Evolutionary conservation across 1,284 basidiomycete genomes (phyloP).

Genomic region (Rhodotorula sp.): DNA sequence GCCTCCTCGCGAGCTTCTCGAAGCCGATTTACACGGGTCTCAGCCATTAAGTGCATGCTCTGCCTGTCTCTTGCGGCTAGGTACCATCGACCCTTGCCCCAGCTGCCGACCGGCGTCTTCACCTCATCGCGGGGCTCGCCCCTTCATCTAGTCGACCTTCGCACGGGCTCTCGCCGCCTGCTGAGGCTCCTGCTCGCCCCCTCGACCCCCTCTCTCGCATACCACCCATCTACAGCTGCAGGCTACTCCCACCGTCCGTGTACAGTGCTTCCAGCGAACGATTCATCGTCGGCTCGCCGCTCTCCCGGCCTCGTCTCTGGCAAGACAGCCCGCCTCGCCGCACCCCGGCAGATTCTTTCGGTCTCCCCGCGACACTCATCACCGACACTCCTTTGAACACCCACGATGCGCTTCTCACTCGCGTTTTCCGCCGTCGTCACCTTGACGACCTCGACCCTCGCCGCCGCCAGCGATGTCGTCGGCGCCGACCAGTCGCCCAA

Average conservation of each 20-base stretch:
- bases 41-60: too few relatives aligned
- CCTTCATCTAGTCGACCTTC: constrained; percentile 3
- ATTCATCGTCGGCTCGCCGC: not conserved
- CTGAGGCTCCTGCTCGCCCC: not conserved
- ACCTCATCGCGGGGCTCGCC: not conserved
- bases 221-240: not conserved
- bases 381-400: constrained; percentile 1
- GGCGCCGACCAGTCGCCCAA: not conserved
- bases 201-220: not conserved
- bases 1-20: too few relatives aligned
- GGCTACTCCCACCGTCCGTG: not conserved
- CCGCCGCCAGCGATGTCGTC: not conserved
- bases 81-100: too few relatives aligned
- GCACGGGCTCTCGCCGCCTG: too few relatives aligned
- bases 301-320: not conserved
- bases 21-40: too few relatives aligned
- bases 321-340: not conserved
- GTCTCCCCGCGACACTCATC: not conserved
- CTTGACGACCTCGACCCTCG: not conserved
- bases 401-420: not conserved
- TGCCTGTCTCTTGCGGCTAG: too few relatives aligned
- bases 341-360: not conserved
- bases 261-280: not conserved
- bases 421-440: constrained; percentile 11
- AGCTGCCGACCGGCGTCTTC: too few relatives aligned